Percentiles rank a stretch among this genome's conserved stretches.
These are phyloP conservation scores for Chrysopogon serrulatus DNA, from an alignment of 176 grass and related monocot genomes.

Conservation along the genomic window DNA sequence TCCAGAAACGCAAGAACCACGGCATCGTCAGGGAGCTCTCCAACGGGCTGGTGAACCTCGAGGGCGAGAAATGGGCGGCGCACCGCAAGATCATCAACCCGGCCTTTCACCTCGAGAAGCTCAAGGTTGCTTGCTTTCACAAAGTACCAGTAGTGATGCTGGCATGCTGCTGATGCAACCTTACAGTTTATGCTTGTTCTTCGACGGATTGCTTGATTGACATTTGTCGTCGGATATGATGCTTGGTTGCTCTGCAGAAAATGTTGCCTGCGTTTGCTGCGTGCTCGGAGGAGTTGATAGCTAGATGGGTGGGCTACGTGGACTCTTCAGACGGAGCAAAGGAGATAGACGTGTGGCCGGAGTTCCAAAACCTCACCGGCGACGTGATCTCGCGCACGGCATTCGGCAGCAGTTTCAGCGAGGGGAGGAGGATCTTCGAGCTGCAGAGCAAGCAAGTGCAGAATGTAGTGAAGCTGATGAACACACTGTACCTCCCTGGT, in stretches of 20 bases:
- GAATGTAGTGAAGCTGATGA: neutral
- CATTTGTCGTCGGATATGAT: neutral
- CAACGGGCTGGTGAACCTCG: conserved; percentile 2
- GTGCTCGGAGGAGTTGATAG: conserved; percentile 29
- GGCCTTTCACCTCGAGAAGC: conserved; percentile 69
- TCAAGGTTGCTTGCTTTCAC: conserved; percentile 43
- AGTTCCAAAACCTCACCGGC: conserved; percentile 51
- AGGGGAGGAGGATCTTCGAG: conserved; percentile 57
- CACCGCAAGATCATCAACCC: conserved; percentile 69
- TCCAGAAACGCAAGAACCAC: neutral
- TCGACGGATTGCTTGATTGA: neutral
- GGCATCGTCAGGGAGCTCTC: neutral
- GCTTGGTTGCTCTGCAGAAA: conserved; percentile 16
- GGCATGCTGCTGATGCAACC: no score
- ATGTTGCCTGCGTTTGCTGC: conserved; percentile 50
- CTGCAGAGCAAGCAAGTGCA: conserved; percentile 45
- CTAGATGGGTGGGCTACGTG: conserved; percentile 26
- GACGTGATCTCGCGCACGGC: conserved; percentile 59
- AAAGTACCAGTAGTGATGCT: no score
- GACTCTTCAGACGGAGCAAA: neutral
- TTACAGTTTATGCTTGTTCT: neutral
- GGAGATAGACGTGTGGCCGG: conserved; percentile 66
- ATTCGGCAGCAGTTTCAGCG: conserved; percentile 60
- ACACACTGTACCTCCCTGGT: conserved; percentile 12
- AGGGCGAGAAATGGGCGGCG: conserved; percentile 65